Conservation (phyloP, 768 basidiomycete genomes). For the Leccinum barrowsii region DNA sequence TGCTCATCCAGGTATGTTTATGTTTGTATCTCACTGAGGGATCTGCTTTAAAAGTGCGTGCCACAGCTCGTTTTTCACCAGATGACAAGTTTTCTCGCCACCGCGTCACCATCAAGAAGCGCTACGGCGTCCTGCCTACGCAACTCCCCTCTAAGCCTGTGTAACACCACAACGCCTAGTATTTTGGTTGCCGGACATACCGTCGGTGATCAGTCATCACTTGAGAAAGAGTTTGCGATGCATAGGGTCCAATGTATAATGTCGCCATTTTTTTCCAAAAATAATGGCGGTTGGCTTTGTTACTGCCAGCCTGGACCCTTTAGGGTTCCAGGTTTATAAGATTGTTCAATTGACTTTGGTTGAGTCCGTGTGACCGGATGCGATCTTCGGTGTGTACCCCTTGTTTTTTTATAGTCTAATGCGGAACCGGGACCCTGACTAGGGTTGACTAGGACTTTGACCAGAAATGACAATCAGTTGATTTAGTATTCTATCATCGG, state of each 20-base stretch:
- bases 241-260: too few relatives aligned
- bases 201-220: neutral
- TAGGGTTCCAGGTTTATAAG: neutral
- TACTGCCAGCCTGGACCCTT: too few relatives aligned
- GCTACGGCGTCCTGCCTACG: slow-evolving; percentile 83
- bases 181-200: neutral
- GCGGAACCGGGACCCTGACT: neutral
- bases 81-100: slow-evolving; percentile 99
- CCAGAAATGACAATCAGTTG: neutral
- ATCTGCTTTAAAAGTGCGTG: neutral
- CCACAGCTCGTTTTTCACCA: slow-evolving; percentile 90
- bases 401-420: neutral
- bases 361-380: too few relatives aligned
- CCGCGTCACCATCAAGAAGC: slow-evolving; percentile 94
- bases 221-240: neutral
- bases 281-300: too few relatives aligned
- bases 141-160: slow-evolving; percentile 88
- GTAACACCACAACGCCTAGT: slow-evolving; percentile 38
- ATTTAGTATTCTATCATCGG: neutral
- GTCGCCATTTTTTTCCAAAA: too few relatives aligned
- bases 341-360: too few relatives aligned
- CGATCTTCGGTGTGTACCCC: neutral
- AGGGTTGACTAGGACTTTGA: neutral
- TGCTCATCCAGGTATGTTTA: slow-evolving; percentile 84
- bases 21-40: neutral